phyloP scores from a whole-genome alignment of 257 asterid species.

The Coffea canephora region DNA sequence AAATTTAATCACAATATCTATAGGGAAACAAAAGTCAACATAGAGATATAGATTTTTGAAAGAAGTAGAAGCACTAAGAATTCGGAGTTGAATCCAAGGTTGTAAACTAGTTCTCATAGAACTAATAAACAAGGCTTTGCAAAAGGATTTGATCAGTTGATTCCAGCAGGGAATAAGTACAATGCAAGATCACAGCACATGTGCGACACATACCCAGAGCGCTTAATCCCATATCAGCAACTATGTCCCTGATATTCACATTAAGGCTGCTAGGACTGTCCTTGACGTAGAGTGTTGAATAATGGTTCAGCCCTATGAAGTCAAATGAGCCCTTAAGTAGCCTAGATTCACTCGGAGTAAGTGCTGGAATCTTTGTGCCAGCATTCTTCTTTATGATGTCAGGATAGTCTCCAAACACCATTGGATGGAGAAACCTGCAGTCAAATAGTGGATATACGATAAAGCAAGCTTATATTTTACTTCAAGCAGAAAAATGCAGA shows the following conservation, averaged over 20 bases:
- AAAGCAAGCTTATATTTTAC: neutral
- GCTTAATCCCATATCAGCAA: conserved; percentile 8
- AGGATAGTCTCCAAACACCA: conserved; percentile 8
- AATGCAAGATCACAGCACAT: neutral
- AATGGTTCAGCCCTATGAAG: conserved; percentile 17
- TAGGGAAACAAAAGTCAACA: too few species aligned
- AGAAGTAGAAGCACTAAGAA: too few species aligned
- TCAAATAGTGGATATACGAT: too few species aligned
- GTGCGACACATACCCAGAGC: neutral
- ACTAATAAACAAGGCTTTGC: neutral
- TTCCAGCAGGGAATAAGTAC: neutral
- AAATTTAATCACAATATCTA: too few species aligned
- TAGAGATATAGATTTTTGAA: too few species aligned
- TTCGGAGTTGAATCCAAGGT: too few species aligned
- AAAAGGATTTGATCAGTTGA: neutral
- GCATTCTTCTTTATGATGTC: neutral
- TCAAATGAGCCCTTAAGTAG: conserved; percentile 17
- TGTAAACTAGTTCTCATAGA: neutral
- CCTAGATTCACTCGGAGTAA: neutral
- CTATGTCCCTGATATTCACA: neutral
- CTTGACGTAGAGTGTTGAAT: neutral
- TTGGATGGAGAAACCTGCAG: conserved; percentile 3
- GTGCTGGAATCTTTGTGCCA: conserved; percentile 1
- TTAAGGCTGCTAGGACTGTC: conserved; percentile 1
- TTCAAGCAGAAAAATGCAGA: neutral